Evolutionary conservation across 2,329 filamentous ascomycete genomes (phyloP).

Genomic region (Shiraia bambusicola): DNA sequence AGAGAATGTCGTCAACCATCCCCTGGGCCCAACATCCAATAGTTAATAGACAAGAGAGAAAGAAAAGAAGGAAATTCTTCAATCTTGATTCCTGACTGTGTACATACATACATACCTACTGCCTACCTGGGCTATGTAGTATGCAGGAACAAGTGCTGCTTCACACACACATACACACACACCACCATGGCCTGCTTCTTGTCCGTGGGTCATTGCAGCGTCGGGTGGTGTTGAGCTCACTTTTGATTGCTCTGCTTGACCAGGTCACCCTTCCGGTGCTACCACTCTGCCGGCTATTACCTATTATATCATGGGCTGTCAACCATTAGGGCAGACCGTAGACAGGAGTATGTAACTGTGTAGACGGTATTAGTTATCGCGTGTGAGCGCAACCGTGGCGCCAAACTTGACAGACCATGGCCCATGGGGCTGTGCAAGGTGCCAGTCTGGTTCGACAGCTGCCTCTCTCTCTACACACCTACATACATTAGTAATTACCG

Average conservation of each 20-base stretch:
- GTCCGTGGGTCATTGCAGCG: not conserved
- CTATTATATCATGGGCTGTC: slow-evolving; percentile 18
- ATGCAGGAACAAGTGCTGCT: slow-evolving; percentile 28
- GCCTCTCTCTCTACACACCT: slow-evolving; percentile 10
- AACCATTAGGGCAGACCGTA: no score
- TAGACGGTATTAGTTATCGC: no score
- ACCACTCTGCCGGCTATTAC: slow-evolving; percentile 17
- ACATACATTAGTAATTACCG: no score
- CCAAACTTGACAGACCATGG: slow-evolving; percentile 21
- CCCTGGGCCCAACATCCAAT: slow-evolving; percentile 4
- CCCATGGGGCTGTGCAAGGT: slow-evolving; percentile 22
- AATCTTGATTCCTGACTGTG: no score
- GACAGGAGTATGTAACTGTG: no score
- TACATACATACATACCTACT: no score
- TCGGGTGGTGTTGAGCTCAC: slow-evolving; percentile 9
- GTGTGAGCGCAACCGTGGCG: slow-evolving; percentile 27
- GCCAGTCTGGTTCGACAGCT: slow-evolving; percentile 19
- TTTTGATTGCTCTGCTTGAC: slow-evolving; percentile 1
- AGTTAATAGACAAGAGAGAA: no score
- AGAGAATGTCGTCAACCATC: slow-evolving; percentile 15
- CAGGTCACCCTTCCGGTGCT: slow-evolving; percentile 16
- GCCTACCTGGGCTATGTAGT: no score
- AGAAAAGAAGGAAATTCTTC: slow-evolving; percentile 13
- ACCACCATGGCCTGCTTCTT: slow-evolving; percentile 1
- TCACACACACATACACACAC: no score